Evolutionary conservation across 768 basidiomycete species (phyloP).

Genomic region (Lepiota subincarnata): DNA sequence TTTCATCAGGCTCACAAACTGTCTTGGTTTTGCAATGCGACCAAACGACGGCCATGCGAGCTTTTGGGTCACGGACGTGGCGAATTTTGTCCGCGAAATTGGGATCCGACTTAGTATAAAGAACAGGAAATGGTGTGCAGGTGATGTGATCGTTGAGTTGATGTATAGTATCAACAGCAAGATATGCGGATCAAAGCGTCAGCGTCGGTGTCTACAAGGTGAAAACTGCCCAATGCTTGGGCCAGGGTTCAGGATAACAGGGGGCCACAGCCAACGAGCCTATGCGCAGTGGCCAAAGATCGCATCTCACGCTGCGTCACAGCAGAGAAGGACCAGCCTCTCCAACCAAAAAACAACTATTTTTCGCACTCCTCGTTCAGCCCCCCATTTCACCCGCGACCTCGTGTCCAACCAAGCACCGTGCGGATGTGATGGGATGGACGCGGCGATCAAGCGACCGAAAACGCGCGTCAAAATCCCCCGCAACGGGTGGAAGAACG

Average conservation of each 20-base stretch:
- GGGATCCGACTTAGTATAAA: slow-evolving; percentile 67
- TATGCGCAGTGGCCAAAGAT: slow-evolving; percentile 59
- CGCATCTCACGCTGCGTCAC: slow-evolving; percentile 65
- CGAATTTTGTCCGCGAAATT: slow-evolving; percentile 84
- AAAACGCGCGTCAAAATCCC: slow-evolving; percentile 73
- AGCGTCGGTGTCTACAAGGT: slow-evolving; percentile 47
- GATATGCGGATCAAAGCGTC: slow-evolving; percentile 63
- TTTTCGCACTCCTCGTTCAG: slow-evolving; percentile 92
- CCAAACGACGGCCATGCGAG: slow-evolving; percentile 86
- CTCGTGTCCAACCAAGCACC: slow-evolving; percentile 79
- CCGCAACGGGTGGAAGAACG: slow-evolving; percentile 77
- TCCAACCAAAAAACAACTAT: slow-evolving; percentile 43
- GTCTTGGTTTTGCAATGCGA: slow-evolving; percentile 83
- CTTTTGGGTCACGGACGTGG: slow-evolving; percentile 81
- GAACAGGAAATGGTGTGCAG: slow-evolving; percentile 16
- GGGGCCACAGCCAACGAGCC: slow-evolving; percentile 58
- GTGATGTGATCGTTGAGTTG: slow-evolving; percentile 24
- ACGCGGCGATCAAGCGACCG: slow-evolving; percentile 94
- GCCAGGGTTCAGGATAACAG: slow-evolving; percentile 33
- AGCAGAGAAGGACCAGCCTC: slow-evolving; percentile 53
- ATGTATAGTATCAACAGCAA: slow-evolving; percentile 24
- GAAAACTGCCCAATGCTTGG: slow-evolving; percentile 16
- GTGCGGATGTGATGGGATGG: slow-evolving; percentile 60
- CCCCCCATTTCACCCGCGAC: slow-evolving; percentile 96
- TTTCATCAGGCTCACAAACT: slow-evolving; percentile 84